Conservation (phyloP, 2,329 filamentous ascomycete genomes). For the Fusarium annulatum region DNA sequence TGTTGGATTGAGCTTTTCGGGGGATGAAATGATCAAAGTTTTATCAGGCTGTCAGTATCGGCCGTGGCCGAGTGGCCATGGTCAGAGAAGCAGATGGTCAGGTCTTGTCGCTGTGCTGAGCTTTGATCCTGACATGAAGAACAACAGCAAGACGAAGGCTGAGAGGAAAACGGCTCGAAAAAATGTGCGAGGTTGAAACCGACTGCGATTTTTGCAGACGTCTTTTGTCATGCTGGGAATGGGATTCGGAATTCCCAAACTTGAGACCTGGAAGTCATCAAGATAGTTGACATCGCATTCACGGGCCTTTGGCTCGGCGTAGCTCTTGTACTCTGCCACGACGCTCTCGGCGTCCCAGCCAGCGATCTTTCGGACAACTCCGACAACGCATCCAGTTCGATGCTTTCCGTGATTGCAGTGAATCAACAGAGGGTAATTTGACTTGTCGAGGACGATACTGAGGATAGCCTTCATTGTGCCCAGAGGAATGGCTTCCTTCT, state of each 20-base stretch:
- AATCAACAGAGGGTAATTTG: slow-evolving; percentile 83
- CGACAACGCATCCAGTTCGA: slow-evolving; percentile 90
- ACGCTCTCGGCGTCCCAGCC: slow-evolving; percentile 73
- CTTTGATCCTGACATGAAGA: slow-evolving; percentile 54
- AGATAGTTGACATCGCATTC: slow-evolving; percentile 71
- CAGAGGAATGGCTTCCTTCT: slow-evolving; percentile 77
- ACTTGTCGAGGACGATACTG: slow-evolving; percentile 74
- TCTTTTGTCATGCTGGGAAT: not conserved
- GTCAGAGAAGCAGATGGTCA: slow-evolving; percentile 28
- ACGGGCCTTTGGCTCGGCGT: slow-evolving; percentile 69
- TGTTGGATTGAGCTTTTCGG: not conserved
- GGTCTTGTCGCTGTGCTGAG: slow-evolving; percentile 38
- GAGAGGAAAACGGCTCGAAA: slow-evolving; percentile 57
- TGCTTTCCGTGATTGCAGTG: slow-evolving; percentile 98
- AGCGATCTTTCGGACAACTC: slow-evolving; percentile 77
- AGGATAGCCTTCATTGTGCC: slow-evolving; percentile 78
- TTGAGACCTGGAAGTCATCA: slow-evolving; percentile 58
- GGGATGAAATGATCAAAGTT: not conserved
- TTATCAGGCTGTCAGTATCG: not conserved
- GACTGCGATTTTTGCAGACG: slow-evolving; percentile 25
- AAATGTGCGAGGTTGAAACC: slow-evolving; percentile 52
- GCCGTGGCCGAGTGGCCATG: not conserved
- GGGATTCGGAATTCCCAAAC: slow-evolving; percentile 44
- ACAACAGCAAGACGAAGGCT: slow-evolving; percentile 56
- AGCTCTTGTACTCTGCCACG: slow-evolving; percentile 78